Percentiles rank a stretch among this genome's conserved stretches.
These are phyloP conservation scores for Populus hybrid DNA, from an alignment of 441 rosid genomes.

Conservation along the genomic window DNA sequence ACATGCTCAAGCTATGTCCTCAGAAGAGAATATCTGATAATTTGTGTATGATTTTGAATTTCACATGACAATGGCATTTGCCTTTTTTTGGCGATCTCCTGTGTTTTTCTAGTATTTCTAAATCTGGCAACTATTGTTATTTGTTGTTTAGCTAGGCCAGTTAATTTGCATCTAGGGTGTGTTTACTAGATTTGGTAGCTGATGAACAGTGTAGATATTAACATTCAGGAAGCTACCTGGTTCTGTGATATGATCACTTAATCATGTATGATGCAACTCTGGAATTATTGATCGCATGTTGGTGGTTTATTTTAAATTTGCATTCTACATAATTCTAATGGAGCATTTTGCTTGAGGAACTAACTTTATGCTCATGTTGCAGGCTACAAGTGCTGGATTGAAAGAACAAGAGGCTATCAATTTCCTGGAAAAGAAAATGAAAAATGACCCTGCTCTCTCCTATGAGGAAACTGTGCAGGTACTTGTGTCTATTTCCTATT, in stretches of 20 bases:
- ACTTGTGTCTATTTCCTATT: not conserved
- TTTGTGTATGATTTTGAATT: not conserved
- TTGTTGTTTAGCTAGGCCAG: not conserved
- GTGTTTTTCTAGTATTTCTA: not conserved
- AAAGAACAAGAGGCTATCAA: conserved; percentile 98
- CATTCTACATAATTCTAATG: not conserved
- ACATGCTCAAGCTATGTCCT: not conserved
- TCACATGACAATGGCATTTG: not conserved
- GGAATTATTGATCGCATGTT: not conserved
- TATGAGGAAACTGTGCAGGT: conserved; percentile 95
- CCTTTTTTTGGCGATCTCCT: not conserved
- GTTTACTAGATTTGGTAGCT: not conserved
- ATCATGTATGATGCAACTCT: not conserved
- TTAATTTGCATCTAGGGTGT: not conserved
- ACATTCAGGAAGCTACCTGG: not conserved
- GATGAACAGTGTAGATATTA: not conserved
- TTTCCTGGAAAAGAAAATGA: conserved; percentile 98
- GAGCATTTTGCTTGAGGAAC: not conserved
- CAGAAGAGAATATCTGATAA: not conserved
- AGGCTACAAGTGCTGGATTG: too few relatives aligned
- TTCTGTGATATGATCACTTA: not conserved
- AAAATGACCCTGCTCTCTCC: conserved; percentile 78
- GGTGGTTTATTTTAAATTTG: not conserved
- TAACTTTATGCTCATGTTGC: conserved; percentile 23
- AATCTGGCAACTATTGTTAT: not conserved